Conservation (phyloP, 2,329 filamentous ascomycete genomes). For the Venturia carpophila region DNA sequence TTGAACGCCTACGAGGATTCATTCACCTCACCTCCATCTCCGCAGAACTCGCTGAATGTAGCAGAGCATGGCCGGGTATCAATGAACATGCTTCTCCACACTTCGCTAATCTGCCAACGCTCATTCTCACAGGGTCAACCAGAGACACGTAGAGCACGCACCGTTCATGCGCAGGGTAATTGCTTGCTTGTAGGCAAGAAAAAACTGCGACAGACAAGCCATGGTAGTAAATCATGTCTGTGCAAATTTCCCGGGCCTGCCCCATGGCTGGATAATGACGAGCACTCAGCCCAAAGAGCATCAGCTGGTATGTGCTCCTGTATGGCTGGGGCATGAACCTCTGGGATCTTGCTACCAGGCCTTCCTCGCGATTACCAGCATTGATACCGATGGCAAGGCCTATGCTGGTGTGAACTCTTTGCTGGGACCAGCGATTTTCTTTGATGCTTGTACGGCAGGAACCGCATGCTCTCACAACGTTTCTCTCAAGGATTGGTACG, state of each 20-base stretch:
- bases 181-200: neutral
- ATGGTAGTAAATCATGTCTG: neutral
- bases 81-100: constrained; percentile 10
- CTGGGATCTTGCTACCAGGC: neutral
- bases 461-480: neutral
- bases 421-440: neutral
- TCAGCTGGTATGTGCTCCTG: neutral
- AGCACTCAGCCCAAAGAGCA: neutral
- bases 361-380: neutral
- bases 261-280: neutral
- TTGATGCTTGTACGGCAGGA: neutral
- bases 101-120: neutral
- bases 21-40: neutral
- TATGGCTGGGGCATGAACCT: neutral
- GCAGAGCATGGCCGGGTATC: neutral
- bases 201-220: neutral
- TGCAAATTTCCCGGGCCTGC: neutral
- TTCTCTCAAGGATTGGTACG: neutral
- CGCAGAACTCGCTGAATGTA: neutral
- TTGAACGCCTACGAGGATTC: neutral
- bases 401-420: neutral
- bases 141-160: constrained; percentile 1
- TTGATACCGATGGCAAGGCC: neutral
- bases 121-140: neutral
- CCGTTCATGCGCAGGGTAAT: neutral